phyloP scores from a whole-genome alignment of 2,329 filamentous ascomycete species.

The Aspergillus pseudoviridinutans region DNA sequence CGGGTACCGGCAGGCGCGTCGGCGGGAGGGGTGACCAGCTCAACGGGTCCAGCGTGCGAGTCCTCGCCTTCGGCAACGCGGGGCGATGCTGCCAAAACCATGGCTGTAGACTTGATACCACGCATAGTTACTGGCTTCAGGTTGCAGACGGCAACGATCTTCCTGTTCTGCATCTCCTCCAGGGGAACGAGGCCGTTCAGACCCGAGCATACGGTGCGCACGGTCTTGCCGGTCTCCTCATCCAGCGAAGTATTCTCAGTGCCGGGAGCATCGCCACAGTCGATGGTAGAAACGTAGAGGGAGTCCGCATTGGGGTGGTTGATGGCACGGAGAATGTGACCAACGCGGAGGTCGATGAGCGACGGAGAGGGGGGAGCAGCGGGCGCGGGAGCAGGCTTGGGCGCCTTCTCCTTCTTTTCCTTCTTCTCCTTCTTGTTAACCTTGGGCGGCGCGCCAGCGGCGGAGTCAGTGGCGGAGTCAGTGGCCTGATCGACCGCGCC shows the following conservation, averaged over 20 bases:
- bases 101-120: constrained; percentile 73
- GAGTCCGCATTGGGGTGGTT: constrained; percentile 96
- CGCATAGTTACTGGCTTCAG: constrained; percentile 99
- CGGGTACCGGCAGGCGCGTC: constrained; percentile 78
- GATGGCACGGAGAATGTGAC: constrained; percentile 93
- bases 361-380: constrained; percentile 75
- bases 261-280: constrained; percentile 81
- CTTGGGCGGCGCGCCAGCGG: constrained; percentile 37
- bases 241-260: constrained; percentile 73
- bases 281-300: constrained; percentile 91
- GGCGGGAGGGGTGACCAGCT: constrained; percentile 80
- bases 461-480: constrained; percentile 34
- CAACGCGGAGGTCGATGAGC: constrained; percentile 91
- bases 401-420: constrained; percentile 76
- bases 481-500: constrained; percentile 51
- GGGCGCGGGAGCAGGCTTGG: constrained; percentile 65
- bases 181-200: constrained; percentile 89
- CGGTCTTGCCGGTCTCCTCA: constrained; percentile 85
- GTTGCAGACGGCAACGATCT: constrained; percentile 94
- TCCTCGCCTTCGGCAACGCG: constrained; percentile 73
- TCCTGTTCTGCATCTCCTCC: constrained; percentile 94
- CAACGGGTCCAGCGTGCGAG: constrained; percentile 84
- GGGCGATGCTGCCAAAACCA: constrained; percentile 96
- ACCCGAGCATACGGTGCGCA: constrained; percentile 94
- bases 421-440: constrained; percentile 53